Conservation (phyloP, 169 alveolate genomes). For the Cryptosporidium sp. region DNA sequence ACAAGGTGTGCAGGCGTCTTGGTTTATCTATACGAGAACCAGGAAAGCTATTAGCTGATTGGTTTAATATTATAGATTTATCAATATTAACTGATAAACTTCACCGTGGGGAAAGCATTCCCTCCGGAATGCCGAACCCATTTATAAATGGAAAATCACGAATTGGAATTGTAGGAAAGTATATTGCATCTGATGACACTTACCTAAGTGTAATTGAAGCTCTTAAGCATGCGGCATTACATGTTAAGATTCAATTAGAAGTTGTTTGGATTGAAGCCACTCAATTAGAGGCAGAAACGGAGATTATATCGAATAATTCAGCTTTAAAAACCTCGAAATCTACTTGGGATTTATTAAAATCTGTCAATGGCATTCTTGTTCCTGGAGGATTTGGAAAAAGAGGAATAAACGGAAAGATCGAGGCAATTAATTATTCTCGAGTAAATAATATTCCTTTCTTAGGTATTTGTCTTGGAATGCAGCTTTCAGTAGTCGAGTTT, state of each 20-base stretch:
- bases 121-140: slow-evolving; percentile 23
- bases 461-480: slow-evolving; percentile 96
- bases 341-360: slow-evolving; percentile 84
- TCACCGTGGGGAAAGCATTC: slow-evolving; percentile 25
- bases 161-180: slow-evolving; percentile 94
- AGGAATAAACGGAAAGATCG: slow-evolving; percentile 92
- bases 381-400: slow-evolving; percentile 97
- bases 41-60: slow-evolving; percentile 43
- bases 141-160: slow-evolving; percentile 54
- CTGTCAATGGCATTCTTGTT: slow-evolving; percentile 90
- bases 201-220: slow-evolving; percentile 93
- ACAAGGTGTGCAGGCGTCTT: slow-evolving; percentile 32
- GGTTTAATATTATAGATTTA: slow-evolving; percentile 33
- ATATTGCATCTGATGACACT: slow-evolving; percentile 92
- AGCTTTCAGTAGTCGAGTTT: slow-evolving; percentile 92
- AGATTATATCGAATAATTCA: slow-evolving; percentile 23
- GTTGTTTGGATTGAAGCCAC: slow-evolving; percentile 84
- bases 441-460: slow-evolving; percentile 87
- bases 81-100: slow-evolving; percentile 17
- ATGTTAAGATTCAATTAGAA: slow-evolving; percentile 83
- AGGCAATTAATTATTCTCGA: slow-evolving; percentile 91
- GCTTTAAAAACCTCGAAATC: slow-evolving; percentile 59
- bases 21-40: slow-evolving; percentile 37
- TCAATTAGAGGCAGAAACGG: slow-evolving; percentile 78
- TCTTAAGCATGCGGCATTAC: slow-evolving; percentile 93